Conservation (phyloP, 495 filamentous ascomycete species). For the Xylaria sp. region DNA sequence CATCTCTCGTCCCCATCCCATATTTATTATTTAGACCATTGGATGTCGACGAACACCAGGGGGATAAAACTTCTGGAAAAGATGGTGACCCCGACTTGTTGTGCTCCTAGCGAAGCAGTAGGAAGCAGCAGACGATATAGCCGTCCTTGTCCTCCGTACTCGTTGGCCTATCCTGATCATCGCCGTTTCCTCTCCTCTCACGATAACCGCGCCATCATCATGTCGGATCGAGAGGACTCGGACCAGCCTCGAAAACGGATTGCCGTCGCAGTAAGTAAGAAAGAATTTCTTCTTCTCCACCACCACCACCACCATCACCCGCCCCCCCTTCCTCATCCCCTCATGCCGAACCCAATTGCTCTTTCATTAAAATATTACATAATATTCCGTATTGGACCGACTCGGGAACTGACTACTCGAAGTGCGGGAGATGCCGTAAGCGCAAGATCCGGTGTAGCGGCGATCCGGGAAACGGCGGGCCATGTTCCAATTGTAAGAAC, state of each 20-base stretch:
- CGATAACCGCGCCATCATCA: constrained; percentile 43
- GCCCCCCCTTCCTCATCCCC: not conserved
- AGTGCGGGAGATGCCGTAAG: constrained; percentile 92
- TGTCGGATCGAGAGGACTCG: constrained; percentile 50
- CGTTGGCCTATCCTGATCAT: constrained; percentile 44
- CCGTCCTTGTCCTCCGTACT: constrained; percentile 46
- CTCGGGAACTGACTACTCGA: constrained; percentile 25
- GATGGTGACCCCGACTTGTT: constrained; percentile 54
- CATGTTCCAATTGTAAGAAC: constrained; percentile 83
- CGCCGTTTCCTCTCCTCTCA: constrained; percentile 46
- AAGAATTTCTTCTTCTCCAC: not conserved
- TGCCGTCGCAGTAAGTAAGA: constrained; percentile 68
- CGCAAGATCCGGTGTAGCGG: constrained; percentile 97
- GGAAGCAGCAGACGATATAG: constrained; percentile 48
- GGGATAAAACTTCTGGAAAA: constrained; percentile 13
- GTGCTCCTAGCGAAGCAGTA: constrained; percentile 39
- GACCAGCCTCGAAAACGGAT: constrained; percentile 66
- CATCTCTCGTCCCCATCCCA: constrained; percentile 38
- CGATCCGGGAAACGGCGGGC: constrained; percentile 74
- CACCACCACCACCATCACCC: not conserved
- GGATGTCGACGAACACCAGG: constrained; percentile 20
- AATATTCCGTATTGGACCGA: not conserved
- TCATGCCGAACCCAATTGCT: not conserved
- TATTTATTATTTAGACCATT: constrained; percentile 19
- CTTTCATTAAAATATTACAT: not conserved